Evolutionary conservation across 2,329 filamentous ascomycete genomes (phyloP).

Genomic region (Verticillium alfalfae): DNA sequence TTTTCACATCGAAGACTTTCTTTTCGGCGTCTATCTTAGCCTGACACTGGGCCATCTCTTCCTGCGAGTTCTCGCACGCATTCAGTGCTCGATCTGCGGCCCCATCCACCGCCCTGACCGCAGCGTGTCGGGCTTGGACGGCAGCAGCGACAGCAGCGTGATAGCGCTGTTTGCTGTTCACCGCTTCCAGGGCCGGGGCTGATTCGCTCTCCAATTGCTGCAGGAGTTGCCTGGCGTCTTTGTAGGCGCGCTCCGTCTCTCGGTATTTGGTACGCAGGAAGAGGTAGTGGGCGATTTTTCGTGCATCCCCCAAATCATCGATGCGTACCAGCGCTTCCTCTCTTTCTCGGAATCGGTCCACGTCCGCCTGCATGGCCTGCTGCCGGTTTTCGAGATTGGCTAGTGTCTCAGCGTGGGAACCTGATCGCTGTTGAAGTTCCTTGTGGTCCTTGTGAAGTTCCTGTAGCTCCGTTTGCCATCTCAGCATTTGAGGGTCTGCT

Average conservation of each 20-base stretch:
- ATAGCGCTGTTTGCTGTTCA: conserved; percentile 68
- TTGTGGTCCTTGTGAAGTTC: conserved; percentile 65
- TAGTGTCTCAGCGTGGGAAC: conserved; percentile 57
- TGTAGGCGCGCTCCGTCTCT: conserved; percentile 50
- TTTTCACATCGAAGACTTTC: conserved; percentile 43
- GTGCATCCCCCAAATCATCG: conserved; percentile 57
- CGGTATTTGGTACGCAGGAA: conserved; percentile 37
- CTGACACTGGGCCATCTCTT: conserved; percentile 21
- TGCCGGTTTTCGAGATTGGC: conserved; percentile 68
- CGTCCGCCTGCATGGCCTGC: conserved; percentile 68
- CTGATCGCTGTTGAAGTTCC: conserved; percentile 50
- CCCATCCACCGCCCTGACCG: conserved; percentile 49
- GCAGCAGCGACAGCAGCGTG: conserved; percentile 47
- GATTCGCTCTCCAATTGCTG: conserved; percentile 50
- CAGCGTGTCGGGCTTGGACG: conserved; percentile 47
- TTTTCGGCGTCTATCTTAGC: conserved; percentile 44
- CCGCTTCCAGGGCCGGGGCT: conserved; percentile 63
- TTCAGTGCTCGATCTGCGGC: conserved; percentile 37
- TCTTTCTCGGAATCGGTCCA: conserved; percentile 75
- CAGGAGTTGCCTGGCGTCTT: conserved; percentile 51
- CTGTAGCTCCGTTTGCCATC: conserved; percentile 73
- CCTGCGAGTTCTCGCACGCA: conserved; percentile 27
- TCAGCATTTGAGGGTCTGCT: conserved; percentile 72
- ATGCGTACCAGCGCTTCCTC: conserved; percentile 61
- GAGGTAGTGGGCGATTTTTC: conserved; percentile 59